Conservation (phyloP, 202 grass and related monocot species). For the Schoenoplectus triqueter region DNA sequence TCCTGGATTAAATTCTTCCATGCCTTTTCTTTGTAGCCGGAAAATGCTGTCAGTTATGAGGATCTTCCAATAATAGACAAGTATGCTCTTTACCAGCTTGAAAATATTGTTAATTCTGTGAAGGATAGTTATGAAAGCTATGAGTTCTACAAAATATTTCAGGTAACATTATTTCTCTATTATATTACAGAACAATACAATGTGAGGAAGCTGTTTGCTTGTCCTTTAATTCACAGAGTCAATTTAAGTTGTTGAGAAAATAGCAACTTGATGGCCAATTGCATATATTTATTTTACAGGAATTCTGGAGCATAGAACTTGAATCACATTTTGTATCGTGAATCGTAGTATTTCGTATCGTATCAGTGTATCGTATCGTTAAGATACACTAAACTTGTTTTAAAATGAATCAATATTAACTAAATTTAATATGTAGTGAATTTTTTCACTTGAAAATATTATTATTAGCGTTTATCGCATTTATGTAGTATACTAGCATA, state of each 20-base stretch:
- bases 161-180: constrained; percentile 56
- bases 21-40: constrained; percentile 49
- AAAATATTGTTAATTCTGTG: constrained; percentile 79
- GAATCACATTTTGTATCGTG: too few species aligned
- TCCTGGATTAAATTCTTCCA: constrained; percentile 32
- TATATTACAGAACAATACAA: constrained; percentile 13
- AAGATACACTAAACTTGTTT: too few species aligned
- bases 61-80: constrained; percentile 93
- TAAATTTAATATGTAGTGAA: too few species aligned
- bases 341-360: too few species aligned
- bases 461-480: too few species aligned
- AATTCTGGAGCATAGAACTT: not conserved
- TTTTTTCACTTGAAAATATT: too few species aligned
- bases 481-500: too few species aligned
- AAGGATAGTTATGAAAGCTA: constrained; percentile 87
- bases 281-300: not conserved
- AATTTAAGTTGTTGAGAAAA: not conserved
- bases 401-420: too few species aligned
- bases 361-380: too few species aligned
- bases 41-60: constrained; percentile 61
- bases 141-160: constrained; percentile 97
- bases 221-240: not conserved
- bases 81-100: constrained; percentile 89
- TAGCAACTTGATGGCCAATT: not conserved
- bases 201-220: constrained; percentile 14